Evolutionary conservation across 371 early-diverging fungal genomes (phyloP), one percentile per base, ranked within the genome.

Genomic region (Cokeromyces recurvatus): DNA sequence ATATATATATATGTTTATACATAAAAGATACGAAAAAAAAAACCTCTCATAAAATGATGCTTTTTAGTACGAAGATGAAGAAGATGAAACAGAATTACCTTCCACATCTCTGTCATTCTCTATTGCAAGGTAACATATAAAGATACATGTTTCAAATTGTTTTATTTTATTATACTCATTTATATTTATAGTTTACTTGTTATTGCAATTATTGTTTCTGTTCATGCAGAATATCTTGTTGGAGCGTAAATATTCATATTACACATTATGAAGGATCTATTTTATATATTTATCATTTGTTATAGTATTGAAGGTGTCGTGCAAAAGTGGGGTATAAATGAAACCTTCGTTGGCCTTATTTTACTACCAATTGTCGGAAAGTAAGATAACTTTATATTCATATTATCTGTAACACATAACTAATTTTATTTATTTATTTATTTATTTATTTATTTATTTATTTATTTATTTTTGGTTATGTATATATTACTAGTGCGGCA

Each of bases 301-400:
- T 16, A 16, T 51, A 82, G 86, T 5, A 89, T 95, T 46, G 90
- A 91, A 47, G 91, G 88, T 8, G 68, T 88, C 31, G 78, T 86
- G 2, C 59, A 75, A 3, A 49, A 59, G 20, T 84, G 82, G 78
- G 76, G 77, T 7, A 68, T 91, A 14, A 80, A 74, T 46, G 70
- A 86, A 20, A 83, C 87, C 2, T 95, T 95, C 69, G 86, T 95
- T 8, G 94, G 92, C 60, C 62, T 95, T 22, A 85, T 95, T 43
- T 62, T 95, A 10, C 55, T 95, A 21, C 92, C 94, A 1, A 84
- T 95, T 43, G 90, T 92, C 19, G 90, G 92, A 46, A 74, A 74
- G 71, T 67, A 60, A 57, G 60, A 43, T 29, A 23, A n/a, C n/a
- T n/a, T n/a, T n/a, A n/a, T n/a, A n/a, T n/a, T n/a, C n/a, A n/a